phyloP scores from a whole-genome alignment of 2,329 filamentous ascomycete species.

The Claviceps pusilla region DNA sequence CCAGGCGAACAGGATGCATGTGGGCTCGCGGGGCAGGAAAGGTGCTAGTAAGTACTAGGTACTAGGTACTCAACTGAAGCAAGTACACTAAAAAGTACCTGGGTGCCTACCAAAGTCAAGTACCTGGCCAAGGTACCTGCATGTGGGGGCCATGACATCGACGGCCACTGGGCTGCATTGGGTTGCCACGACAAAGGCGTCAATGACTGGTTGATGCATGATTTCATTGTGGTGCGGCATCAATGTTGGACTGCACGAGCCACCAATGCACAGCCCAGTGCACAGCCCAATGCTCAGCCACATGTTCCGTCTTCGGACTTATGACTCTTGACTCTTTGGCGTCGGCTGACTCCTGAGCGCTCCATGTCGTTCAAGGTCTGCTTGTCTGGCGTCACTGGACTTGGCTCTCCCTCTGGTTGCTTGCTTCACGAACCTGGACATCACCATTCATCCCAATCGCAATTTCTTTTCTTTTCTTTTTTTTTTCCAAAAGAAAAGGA shows the following conservation, averaged over 20 bases:
- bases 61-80: no score
- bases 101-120: no score
- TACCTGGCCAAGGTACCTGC: no score
- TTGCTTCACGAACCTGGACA: neutral
- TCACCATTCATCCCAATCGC: neutral
- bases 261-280: no score
- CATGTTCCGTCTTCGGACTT: neutral
- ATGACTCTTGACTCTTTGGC: neutral
- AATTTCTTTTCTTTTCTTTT: no score
- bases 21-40: neutral
- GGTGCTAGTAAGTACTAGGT: neutral
- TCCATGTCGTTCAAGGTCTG: neutral
- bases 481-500: no score
- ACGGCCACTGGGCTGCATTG: no score
- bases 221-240: neutral
- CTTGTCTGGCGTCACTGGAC: no score
- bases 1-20: neutral
- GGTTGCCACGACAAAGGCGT: neutral
- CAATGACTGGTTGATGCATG: neutral
- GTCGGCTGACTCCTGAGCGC: neutral
- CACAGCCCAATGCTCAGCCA: neutral
- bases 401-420: neutral
- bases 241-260: no score
- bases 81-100: no score
- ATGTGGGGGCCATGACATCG: no score